Base-by-base conservation (phyloP, 352 stramenopile genomes). In the Globisporangium okanoganense region DNA sequence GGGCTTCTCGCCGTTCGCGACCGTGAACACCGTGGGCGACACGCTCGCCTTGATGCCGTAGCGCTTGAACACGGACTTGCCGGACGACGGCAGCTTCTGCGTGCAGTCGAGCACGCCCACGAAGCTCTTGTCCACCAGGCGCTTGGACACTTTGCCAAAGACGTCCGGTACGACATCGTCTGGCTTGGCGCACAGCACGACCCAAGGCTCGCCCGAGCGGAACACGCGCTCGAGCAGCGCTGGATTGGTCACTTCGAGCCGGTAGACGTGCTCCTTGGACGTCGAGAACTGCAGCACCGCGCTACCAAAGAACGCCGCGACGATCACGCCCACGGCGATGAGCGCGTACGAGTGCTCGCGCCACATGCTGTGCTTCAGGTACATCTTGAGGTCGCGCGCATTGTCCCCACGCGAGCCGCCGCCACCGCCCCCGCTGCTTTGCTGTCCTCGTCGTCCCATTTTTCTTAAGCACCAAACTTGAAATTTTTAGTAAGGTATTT, bases 361-460 rank as follows among this genome's bases (percentile, higher is more conserved):
- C 85, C 85, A 93, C 82, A 92, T 88, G 53, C 85, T 71, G 65
- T 95, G 87, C 63, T 82, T 72, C 49, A 95, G 41, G 60, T 92
- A 95, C 71, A 92, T 76, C 73, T 88, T 90, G 61, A 95, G 76
- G 48, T 93, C 81, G 47, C 71, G 79, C 27, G 75, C 72, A 73
- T 88, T 85, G 67, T 71, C 90, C 24, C 69, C 38, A 36, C 63
- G 60, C 55, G 65, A 64, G 50, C 60, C 65, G 3, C 69, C 54
- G 13, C 73, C 63, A 14, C 56, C 49, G 29, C 73, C 67, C 2
- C 35, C 31, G 5, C 56, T 45, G 29, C 29, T 33, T 6, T 33
- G 29, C 35, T 70, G 66, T 2, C 76, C 77, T 5, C 76, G 61
- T 64, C 69, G 72, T 24, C 71, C 68, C 73, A 75, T 78, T 29